phyloP scores from a whole-genome alignment of 2,329 filamentous ascomycete genomes.

The Penicillium sp. region DNA sequence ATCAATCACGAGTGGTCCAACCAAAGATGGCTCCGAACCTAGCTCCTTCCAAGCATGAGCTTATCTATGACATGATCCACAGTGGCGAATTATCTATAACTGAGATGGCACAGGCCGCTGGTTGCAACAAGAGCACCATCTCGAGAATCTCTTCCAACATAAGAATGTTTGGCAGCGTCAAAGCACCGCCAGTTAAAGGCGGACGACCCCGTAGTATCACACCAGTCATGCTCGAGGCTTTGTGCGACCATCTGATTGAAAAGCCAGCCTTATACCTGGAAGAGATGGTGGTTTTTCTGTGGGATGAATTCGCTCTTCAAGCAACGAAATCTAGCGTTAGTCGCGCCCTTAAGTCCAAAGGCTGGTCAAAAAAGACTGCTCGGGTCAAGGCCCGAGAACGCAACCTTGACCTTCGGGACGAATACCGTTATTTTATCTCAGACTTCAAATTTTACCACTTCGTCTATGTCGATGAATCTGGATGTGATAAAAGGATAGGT shows the following conservation, averaged over 20 bases:
- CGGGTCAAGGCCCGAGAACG: neutral
- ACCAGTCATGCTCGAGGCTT: constrained; percentile 8
- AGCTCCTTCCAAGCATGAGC: constrained; percentile 6
- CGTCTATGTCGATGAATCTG: neutral
- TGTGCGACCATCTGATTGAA: constrained; percentile 9
- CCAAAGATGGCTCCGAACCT: constrained; percentile 5
- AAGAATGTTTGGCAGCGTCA: constrained; percentile 5
- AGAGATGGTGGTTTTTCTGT: constrained; percentile 7
- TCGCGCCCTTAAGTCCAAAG: constrained; percentile 1
- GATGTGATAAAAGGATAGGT: neutral
- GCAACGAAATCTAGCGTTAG: constrained; percentile 5
- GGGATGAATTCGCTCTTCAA: constrained; percentile 9
- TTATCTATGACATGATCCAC: constrained; percentile 11
- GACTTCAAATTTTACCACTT: constrained; percentile 2
- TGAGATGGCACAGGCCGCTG: constrained; percentile 8
- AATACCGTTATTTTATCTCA: neutral
- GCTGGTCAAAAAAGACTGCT: constrained; percentile 3
- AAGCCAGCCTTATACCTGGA: constrained; percentile 12
- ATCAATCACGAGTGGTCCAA: too few species aligned
- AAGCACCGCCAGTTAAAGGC: neutral
- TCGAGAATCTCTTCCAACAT: constrained; percentile 5
- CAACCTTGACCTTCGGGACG: neutral
- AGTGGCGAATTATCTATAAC: constrained; percentile 3
- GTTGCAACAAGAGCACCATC: constrained; percentile 1
- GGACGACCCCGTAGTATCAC: constrained; percentile 1